Base-by-base conservation (phyloP, 2,329 filamentous ascomycete species). In the Ascochyta fabae region DNA sequence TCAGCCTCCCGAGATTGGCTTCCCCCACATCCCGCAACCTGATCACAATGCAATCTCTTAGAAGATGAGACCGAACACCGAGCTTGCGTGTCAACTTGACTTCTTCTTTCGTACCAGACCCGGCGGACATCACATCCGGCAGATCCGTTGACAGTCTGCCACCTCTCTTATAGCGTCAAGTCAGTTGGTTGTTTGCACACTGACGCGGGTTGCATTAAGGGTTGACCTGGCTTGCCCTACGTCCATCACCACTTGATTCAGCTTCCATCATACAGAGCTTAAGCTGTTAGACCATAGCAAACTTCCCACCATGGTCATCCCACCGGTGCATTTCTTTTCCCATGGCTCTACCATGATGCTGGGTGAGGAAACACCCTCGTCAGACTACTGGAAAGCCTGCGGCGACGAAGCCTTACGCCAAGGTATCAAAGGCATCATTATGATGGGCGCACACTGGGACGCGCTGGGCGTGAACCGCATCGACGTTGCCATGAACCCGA, bases 341-440 rank as follows among this genome's bases (percentile, higher is more conserved):
- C 87, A 89, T 81, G 87, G 87, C 67, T 88, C 86, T 13, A 89
- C 86, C 35, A 88, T 88, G 86, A 89, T 89, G 87, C 75, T 89
- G 13, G 87, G 86, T 33, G 87, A 89, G 66, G 82, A 87, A 62
- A 84, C 82, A 13, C 71, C 77, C 2, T 86, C 85, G 0, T 86
- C 86, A 10, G 78, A 80, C 19, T 89, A 88, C 74, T 89, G 87
- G 87, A 86, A 87, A 68, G 79, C 82, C 59, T 84, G 82, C 62
- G 87, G 87, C 43, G 85, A 88, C 60, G 83, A 84, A 57, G 86
- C 86, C 3, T 79, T 88, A 6, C 80, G 79, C 6, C 75, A 84
- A 56, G 80, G 80, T 13, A 80, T 89, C 70, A 85, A 88, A 71
- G 84, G 85, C 35, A 77, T 89, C 3, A 77, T 89, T 31, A 87